Evolutionary conservation across 2,329 filamentous ascomycete species (phyloP).

Genomic region (Claviceps sorghi): DNA sequence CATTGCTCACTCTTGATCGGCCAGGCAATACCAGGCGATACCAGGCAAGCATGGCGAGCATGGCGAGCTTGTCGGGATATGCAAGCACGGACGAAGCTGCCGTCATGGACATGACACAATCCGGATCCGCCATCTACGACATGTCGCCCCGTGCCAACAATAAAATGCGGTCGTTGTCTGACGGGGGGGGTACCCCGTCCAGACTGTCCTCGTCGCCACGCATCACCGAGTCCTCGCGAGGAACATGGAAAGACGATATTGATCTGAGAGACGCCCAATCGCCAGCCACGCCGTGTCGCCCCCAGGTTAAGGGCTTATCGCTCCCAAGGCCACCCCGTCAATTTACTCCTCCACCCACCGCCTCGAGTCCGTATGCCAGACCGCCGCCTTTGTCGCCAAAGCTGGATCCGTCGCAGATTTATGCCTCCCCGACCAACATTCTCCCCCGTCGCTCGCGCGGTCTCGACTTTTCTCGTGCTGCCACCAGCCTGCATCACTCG

Average conservation of each 20-base stretch:
- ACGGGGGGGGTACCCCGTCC: conserved; percentile 42
- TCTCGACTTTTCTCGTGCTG: conserved; percentile 83
- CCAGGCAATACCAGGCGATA: background rate
- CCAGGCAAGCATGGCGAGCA: too few species aligned
- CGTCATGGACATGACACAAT: conserved; percentile 17
- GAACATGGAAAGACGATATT: conserved; percentile 53
- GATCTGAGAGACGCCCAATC: conserved; percentile 28
- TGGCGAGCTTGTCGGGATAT: background rate
- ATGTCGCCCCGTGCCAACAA: conserved; percentile 24
- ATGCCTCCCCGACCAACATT: conserved; percentile 75
- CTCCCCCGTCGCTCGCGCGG: conserved; percentile 79
- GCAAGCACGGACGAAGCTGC: conserved; percentile 17
- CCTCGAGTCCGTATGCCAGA: conserved; percentile 28
- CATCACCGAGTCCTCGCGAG: conserved; percentile 37
- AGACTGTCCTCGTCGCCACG: conserved; percentile 44
- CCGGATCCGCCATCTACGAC: conserved; percentile 6
- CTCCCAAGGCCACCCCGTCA: conserved; percentile 21
- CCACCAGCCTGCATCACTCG: conserved; percentile 89
- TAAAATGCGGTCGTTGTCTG: conserved; percentile 51
- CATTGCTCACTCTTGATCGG: background rate
- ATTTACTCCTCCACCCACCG: conserved; percentile 21
- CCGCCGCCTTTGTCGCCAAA: conserved; percentile 69
- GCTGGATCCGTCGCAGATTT: conserved; percentile 69
- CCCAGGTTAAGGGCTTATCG: conserved; percentile 48
- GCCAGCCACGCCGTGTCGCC: conserved; percentile 60